phyloP scores from a whole-genome alignment of 495 filamentous ascomycete genomes.

The Cercophora newfieldiana region DNA sequence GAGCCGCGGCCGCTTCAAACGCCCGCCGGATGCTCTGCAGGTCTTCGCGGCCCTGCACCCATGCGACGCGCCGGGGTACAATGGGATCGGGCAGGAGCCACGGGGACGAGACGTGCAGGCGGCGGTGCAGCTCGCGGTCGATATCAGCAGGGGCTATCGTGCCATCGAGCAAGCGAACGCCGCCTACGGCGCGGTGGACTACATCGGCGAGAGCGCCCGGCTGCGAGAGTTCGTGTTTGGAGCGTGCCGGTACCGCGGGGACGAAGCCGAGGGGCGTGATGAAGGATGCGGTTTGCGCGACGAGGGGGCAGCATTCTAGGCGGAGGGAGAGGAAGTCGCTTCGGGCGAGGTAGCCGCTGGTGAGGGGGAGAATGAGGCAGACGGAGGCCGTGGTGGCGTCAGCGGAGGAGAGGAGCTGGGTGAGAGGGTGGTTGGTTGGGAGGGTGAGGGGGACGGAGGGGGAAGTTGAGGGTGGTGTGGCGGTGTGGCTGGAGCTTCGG shows the following conservation, averaged over 20 bases:
- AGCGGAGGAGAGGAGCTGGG: not conserved
- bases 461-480: too few relatives aligned
- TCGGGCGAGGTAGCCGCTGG: constrained; percentile 3
- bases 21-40: constrained; percentile 12
- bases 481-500: not conserved
- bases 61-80: constrained; percentile 18
- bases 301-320: constrained; percentile 11
- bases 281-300: constrained; percentile 16
- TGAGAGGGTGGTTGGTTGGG: not conserved
- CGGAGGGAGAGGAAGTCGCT: constrained; percentile 22
- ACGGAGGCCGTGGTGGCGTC: not conserved
- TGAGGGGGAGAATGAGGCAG: constrained; percentile 3
- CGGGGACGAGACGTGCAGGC: constrained; percentile 26
- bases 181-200: not conserved
- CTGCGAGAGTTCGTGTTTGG: not conserved
- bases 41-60: constrained; percentile 28
- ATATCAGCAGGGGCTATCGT: not conserved
- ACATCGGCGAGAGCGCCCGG: not conserved
- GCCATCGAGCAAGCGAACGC: not conserved
- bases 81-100: constrained; percentile 18
- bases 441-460: too few relatives aligned
- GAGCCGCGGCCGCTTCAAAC: constrained; percentile 30
- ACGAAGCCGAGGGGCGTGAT: constrained; percentile 14
- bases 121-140: constrained; percentile 20
- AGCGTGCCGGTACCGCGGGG: not conserved